Base-by-base conservation (phyloP, 75 land plant genomes). In the Cryptomeria japonica region DNA sequence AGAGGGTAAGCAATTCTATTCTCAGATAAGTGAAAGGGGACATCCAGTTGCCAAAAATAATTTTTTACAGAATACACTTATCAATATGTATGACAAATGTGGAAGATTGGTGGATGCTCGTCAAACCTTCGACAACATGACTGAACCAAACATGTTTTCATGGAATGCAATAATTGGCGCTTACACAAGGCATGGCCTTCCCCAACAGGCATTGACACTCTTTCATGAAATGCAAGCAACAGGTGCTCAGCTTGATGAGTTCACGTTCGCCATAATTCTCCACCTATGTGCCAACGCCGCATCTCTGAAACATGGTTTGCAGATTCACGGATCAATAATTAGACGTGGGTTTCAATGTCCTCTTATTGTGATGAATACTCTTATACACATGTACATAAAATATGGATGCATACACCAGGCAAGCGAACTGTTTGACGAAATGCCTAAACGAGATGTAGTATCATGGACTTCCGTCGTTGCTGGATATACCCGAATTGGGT, bases 81-180 rank as follows among this genome's bases (percentile, higher is more conserved):
- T 93, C 31, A 88, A 89, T 32, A 87, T 88, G 12, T 90, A 90
- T 84, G 64, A 87, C 12, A 92, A 90, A 58, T 94, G 91, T 41
- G 94, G 91, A 15, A 36, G 86, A 77, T 47, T 92, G 12, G 83
- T 84, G 13, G 91, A 92, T 32, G 95, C 91, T 16, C 84, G 89
- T 22, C 34, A 86, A n/a, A 88, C 91, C 80, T 94, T 94, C 47
- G 89, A 92, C 38, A 88, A 56, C 82, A 86, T 93, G 93, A 89
- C 90, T 38, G 41, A 83, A 10, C 86, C 88, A 49, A 89, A 93
- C 73, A 84, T 88, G 22, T 92, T 92, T 41, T 72, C 89, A 4
- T 92, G 95, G 94, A 94, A 92, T 83, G 80, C 92, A 16, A 79
- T 92, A 77, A 90, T 94, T 51, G 85, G 90, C 7, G 86, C 86